Conservation (phyloP, 2,329 filamentous ascomycete genomes). For the Cladosporium colombiae region DNA sequence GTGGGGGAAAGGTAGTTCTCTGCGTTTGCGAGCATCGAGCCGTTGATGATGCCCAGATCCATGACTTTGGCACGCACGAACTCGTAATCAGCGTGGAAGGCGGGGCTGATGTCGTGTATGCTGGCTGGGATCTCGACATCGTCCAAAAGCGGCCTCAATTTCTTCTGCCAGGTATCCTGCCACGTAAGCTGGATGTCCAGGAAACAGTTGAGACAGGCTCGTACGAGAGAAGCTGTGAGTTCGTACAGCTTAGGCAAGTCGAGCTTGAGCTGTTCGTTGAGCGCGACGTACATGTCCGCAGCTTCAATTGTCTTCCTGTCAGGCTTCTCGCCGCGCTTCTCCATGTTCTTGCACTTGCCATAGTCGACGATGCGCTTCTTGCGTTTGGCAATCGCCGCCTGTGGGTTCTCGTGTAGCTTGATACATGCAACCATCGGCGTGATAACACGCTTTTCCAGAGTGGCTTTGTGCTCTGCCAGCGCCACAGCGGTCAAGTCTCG, state of each 20-base stretch:
- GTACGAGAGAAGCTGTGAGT: conserved; percentile 80
- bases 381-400: conserved; percentile 89
- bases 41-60: conserved; percentile 76
- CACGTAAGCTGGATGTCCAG: conserved; percentile 81
- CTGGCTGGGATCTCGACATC: conserved; percentile 65
- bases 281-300: conserved; percentile 83
- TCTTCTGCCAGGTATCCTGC: conserved; percentile 81
- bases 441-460: conserved; percentile 79
- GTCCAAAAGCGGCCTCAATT: conserved; percentile 73
- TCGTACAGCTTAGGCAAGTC: conserved; percentile 83
- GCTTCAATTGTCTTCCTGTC: conserved; percentile 83
- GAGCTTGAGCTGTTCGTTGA: conserved; percentile 91
- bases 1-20: conserved; percentile 60
- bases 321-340: conserved; percentile 78
- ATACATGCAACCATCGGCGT: conserved; percentile 79
- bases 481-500: conserved; percentile 81
- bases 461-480: conserved; percentile 73
- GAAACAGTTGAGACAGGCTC: conserved; percentile 79
- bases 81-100: conserved; percentile 77
- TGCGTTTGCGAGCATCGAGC: conserved; percentile 61
- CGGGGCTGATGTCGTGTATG: conserved; percentile 70
- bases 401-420: conserved; percentile 78
- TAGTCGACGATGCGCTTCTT: conserved; percentile 91
- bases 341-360: conserved; percentile 75
- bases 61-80: conserved; percentile 72